These are phyloP conservation scores for Aspergillus coremiiformis DNA, from an alignment of 495 filamentous ascomycete genomes.

Conservation along the genomic window DNA sequence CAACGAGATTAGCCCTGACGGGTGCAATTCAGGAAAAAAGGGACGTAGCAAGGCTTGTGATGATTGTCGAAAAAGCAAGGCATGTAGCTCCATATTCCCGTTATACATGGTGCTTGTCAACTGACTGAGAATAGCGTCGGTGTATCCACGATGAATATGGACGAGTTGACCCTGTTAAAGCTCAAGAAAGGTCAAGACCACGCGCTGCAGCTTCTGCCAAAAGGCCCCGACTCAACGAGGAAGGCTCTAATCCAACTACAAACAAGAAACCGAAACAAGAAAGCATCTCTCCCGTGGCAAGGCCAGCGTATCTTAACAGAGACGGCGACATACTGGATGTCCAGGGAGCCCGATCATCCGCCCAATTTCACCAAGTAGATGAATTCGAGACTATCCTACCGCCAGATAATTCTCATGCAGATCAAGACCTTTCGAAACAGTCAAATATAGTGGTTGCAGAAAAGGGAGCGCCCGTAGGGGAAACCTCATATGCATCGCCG, in stretches of 20 bases:
- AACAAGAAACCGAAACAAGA: conserved; percentile 38
- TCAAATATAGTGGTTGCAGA: conserved; percentile 10
- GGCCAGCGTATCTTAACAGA: conserved; percentile 17
- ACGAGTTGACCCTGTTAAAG: conserved; percentile 55
- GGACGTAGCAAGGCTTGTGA: conserved; percentile 57
- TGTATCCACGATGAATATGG: conserved; percentile 63
- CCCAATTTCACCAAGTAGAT: conserved; percentile 9
- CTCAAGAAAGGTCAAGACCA: conserved; percentile 51
- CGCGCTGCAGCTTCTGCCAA: conserved; percentile 44
- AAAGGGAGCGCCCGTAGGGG: conserved; percentile 14
- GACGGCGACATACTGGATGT: conserved; percentile 7
- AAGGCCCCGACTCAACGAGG: conserved; percentile 39
- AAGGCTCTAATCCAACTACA: conserved; percentile 15
- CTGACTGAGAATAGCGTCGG: conserved; percentile 44
- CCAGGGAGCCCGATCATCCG: conserved; percentile 8
- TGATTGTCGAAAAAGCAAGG: conserved; percentile 64
- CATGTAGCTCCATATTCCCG: conserved; percentile 20
- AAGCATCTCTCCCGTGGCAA: conserved; percentile 28
- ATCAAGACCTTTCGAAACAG: conserved; percentile 11
- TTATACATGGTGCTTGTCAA: neutral
- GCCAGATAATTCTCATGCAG: conserved; percentile 2
- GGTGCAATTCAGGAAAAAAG: conserved; percentile 36
- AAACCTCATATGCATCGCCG: conserved; percentile 34
- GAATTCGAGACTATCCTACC: conserved; percentile 5
- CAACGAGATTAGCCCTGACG: conserved; percentile 31